Percentiles rank a stretch among this genome's conserved stretches.
phyloP scores from a whole-genome alignment of 75 land plant species.

The Pinus taeda region DNA sequence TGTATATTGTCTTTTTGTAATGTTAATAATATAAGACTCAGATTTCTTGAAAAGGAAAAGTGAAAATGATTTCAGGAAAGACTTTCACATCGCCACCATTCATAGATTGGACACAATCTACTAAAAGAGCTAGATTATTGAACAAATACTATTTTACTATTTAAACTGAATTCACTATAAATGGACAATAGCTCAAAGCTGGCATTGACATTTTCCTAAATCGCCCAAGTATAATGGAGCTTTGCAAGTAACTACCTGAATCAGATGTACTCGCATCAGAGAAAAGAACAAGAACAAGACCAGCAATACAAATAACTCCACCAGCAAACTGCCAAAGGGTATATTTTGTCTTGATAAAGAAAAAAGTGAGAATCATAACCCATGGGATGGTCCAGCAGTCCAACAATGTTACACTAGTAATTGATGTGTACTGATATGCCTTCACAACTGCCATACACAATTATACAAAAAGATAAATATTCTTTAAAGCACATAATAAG shows the following conservation, averaged over 20 bases:
- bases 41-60: too few species aligned
- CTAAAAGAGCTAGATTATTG: background rate
- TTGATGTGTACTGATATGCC: slow-evolving; percentile 88
- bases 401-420: slow-evolving; percentile 84
- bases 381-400: slow-evolving; percentile 90
- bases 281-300: slow-evolving; percentile 76
- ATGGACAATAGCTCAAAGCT: background rate
- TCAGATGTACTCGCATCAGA: slow-evolving; percentile 70
- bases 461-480: background rate
- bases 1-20: too few species aligned
- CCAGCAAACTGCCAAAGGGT: slow-evolving; percentile 58
- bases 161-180: background rate
- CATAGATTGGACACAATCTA: too few species aligned
- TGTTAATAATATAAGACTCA: too few species aligned
- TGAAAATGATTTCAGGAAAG: too few species aligned
- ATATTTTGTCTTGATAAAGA: slow-evolving; percentile 66
- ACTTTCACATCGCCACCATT: too few species aligned
- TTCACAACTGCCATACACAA: slow-evolving; percentile 55
- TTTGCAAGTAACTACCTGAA: slow-evolving; percentile 30
- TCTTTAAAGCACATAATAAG: too few species aligned
- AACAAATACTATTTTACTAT: background rate
- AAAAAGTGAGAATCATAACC: slow-evolving; percentile 66
- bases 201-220: background rate
- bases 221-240: background rate
- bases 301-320: slow-evolving; percentile 56